Evolutionary conservation across 169 alveolate genomes (phyloP).

Genomic region (Theileria sp.): DNA sequence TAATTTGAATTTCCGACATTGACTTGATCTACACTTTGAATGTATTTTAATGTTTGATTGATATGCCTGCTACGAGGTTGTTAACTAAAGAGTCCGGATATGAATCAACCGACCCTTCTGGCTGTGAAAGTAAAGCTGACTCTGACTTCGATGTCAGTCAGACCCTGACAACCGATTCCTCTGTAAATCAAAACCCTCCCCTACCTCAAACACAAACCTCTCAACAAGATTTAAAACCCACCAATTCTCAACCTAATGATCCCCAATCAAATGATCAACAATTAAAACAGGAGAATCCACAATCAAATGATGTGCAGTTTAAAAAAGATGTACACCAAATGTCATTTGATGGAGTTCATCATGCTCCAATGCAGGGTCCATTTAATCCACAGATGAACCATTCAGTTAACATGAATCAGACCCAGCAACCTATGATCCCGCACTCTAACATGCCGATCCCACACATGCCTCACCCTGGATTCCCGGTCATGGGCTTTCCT

Average conservation of each 20-base stretch:
- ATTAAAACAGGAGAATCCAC: background rate
- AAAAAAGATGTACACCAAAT: background rate
- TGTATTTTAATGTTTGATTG: background rate
- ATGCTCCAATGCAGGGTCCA: background rate
- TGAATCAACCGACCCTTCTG: constrained; percentile 1
- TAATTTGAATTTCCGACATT: background rate
- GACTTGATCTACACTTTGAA: background rate
- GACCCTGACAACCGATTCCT: background rate
- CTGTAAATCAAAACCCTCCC: background rate
- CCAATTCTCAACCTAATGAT: background rate
- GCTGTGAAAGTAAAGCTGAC: background rate
- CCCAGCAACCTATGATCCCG: constrained; percentile 3
- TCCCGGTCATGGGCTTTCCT: constrained; percentile 20
- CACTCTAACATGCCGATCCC: constrained; percentile 7
- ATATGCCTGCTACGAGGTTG: constrained; percentile 17
- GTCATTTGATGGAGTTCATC: background rate
- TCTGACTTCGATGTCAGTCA: background rate
- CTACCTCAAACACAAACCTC: background rate
- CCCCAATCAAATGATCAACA: background rate
- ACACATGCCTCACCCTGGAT: constrained; percentile 3
- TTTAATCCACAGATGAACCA: background rate
- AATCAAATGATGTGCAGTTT: background rate
- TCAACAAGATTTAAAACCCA: background rate
- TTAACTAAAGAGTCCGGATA: background rate
- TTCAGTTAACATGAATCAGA: background rate